These are phyloP conservation scores for Hura crepitans DNA, from an alignment of 441 rosid genomes.

Conservation along the genomic window DNA sequence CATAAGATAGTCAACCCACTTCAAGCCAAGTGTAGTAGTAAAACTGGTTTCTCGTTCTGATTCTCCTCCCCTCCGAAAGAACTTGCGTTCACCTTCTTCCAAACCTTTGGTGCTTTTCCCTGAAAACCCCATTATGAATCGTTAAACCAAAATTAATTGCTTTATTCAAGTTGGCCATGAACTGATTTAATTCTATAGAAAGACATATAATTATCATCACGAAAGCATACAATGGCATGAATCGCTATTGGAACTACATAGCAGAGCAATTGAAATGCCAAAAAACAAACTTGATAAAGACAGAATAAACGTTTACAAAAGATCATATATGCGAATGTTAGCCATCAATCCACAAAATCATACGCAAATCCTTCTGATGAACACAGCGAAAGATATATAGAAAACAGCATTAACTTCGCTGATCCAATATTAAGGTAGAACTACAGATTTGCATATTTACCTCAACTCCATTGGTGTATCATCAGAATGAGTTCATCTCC, in stretches of 20 bases:
- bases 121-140: slow-evolving; percentile 22
- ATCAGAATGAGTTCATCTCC: slow-evolving; percentile 96
- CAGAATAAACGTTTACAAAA: not conserved
- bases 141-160: not conserved
- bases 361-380: not conserved
- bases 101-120: slow-evolving; percentile 26
- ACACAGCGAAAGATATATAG: not conserved
- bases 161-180: not conserved
- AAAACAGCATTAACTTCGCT: not conserved
- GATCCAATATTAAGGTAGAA: not conserved
- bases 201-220: not conserved
- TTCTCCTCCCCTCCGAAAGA: slow-evolving; percentile 22
- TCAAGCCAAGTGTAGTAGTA: slow-evolving; percentile 26
- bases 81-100: slow-evolving; percentile 19
- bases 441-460: slow-evolving; percentile 26
- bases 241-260: not conserved
- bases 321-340: not conserved
- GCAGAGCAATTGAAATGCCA: not conserved
- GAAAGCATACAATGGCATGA: not conserved
- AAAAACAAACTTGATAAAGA: not conserved
- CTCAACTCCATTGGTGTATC: slow-evolving; percentile 25
- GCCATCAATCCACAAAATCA: not conserved
- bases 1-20: slow-evolving; percentile 21
- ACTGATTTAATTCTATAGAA: not conserved
- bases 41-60: slow-evolving; percentile 36